phyloP scores from a whole-genome alignment of 2,329 filamentous ascomycete genomes.

The Hymenoscyphus infarciens region DNA sequence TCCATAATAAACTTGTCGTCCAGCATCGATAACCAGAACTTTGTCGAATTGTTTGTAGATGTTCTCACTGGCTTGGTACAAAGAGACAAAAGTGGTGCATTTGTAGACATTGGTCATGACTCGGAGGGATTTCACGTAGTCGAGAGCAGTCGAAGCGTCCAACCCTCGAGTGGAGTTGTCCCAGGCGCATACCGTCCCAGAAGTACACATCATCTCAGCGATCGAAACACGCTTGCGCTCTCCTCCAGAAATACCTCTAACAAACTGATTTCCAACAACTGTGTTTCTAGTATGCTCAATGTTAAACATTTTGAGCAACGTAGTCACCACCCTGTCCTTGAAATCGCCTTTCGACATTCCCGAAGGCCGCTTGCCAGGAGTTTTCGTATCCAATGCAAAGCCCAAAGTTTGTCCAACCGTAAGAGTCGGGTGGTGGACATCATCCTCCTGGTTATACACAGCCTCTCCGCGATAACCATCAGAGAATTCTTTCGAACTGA shows the following conservation, averaged over 20 bases:
- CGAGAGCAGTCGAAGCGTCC: conserved; percentile 67
- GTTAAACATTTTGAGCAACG: conserved; percentile 87
- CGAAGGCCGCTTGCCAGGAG: conserved; percentile 72
- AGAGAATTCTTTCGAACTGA: conserved; percentile 64
- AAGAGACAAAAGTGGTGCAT: conserved; percentile 56
- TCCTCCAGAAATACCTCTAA: conserved; percentile 75
- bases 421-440: conserved; percentile 77
- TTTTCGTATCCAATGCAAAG: conserved; percentile 82
- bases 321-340: conserved; percentile 70
- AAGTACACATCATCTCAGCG: conserved; percentile 76
- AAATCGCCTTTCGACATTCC: conserved; percentile 71
- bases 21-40: conserved; percentile 62
- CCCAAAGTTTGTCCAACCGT: conserved; percentile 84
- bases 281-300: conserved; percentile 86
- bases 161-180: conserved; percentile 70
- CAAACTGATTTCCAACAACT: conserved; percentile 76
- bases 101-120: conserved; percentile 60
- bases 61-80: conserved; percentile 66
- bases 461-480: conserved; percentile 75
- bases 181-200: conserved; percentile 69
- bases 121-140: conserved; percentile 56
- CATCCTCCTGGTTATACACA: conserved; percentile 83
- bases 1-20: conserved; percentile 63
- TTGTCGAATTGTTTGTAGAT: conserved; percentile 69
- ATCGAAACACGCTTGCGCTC: conserved; percentile 80